Evolutionary conservation across 441 rosid species (phyloP).

Genomic region (Kokia cookei): DNA sequence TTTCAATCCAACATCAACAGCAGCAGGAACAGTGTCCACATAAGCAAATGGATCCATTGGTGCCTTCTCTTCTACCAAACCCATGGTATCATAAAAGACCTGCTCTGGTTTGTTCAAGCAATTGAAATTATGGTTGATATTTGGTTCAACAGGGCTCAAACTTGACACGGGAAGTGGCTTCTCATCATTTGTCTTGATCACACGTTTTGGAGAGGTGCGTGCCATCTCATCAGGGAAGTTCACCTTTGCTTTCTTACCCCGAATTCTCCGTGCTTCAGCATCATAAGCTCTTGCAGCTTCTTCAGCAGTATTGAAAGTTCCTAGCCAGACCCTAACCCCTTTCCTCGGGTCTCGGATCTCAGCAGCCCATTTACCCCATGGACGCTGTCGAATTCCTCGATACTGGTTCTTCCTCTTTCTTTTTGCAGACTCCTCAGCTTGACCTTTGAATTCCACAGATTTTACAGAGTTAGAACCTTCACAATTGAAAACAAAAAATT

Average conservation of each 20-base stretch:
- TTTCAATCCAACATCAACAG: constrained; percentile 21
- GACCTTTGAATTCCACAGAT: constrained; percentile 39
- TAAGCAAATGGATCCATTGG: constrained; percentile 42
- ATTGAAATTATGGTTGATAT: constrained; percentile 30
- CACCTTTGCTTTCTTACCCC: constrained; percentile 87
- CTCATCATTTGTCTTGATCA: constrained; percentile 32
- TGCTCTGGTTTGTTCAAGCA: constrained; percentile 38
- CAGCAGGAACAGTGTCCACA: constrained; percentile 23
- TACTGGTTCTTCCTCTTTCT: constrained; percentile 92
- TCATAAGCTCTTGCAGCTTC: constrained; percentile 99
- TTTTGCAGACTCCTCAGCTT: constrained; percentile 61
- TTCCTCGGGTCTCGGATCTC: constrained; percentile 96
- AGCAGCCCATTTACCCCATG: constrained; percentile 99
- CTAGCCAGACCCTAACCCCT: constrained; percentile 96
- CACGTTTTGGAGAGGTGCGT: constrained; percentile 29
- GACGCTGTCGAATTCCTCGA: constrained; percentile 92
- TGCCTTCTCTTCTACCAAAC: constrained; percentile 67
- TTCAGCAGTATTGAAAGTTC: constrained; percentile 94
- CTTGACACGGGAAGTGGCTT: constrained; percentile 31
- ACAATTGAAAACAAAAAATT: constrained; percentile 7
- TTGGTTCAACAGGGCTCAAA: constrained; percentile 23
- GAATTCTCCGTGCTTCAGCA: constrained; percentile 77
- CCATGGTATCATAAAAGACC: constrained; percentile 35
- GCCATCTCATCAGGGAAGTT: constrained; percentile 78
- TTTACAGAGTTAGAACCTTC: constrained; percentile 42